Evolutionary conservation across 306 rosid species (phyloP), one percentile per base, ranked within the genome.

Genomic region (Bauhinia variegata): DNA sequence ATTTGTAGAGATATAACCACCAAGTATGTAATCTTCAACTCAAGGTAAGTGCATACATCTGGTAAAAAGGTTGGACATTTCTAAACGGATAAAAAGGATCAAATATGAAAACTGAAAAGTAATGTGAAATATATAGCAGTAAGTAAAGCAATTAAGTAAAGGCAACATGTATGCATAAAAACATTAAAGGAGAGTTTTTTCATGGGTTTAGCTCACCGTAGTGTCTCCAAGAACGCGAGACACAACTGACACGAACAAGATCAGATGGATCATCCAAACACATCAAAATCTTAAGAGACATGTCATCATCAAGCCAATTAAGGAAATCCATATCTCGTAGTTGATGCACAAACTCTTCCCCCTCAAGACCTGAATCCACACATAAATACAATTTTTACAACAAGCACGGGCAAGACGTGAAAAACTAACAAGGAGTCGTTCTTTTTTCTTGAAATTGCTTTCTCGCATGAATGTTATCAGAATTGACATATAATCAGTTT

Each of bases 241-340:
- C 89, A 15, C 84, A 76, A 63, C 86, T 58, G 33, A 80, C 63
- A 37, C 85, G 84, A 48, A 69, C 72, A 41, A 88, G 74, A 73
- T 90, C 97, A 63, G 84, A 73, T 13, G 80, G 74, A 83, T 85
- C 87, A 57, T 90, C 95, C 80, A 93, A 67, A 78, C 63, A 68
- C 78, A 12, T 67, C 8, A 90, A 75, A 57, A 93, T 73, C 73
- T 76, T 68, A 39, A 65, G 31, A 36, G 86, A 75, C 48, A 63
- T 83, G 70, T 86, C 96, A 9, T 74, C 54, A 54, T 77, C 95
- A 17, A 93, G 84, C 68, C 47, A 43, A 32, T 60, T 30, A 76
- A 85, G 61, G 75, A 83, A 83, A 85, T 88, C 96, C 87, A 86
- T 87, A 18, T 13, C 59, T 46, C 44, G 65, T 44, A 38, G 62